These are phyloP conservation scores for Leccinum obscurum DNA, from an alignment of 768 basidiomycete species.

Conservation along the genomic window DNA sequence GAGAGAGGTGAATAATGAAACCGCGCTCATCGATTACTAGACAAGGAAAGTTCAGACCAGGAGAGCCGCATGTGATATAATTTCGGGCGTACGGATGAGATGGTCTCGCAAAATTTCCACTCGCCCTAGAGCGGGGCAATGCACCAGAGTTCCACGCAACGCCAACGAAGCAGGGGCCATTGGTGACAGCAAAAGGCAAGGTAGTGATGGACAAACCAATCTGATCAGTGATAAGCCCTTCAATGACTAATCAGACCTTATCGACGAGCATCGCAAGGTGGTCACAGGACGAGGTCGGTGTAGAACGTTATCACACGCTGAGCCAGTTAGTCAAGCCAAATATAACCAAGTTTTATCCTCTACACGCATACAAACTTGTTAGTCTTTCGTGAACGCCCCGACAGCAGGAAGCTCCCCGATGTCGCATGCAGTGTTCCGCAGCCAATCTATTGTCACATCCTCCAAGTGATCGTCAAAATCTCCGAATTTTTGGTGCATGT, in stretches of 20 bases:
- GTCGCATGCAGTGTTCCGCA: slow-evolving; percentile 40
- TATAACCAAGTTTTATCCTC: not conserved
- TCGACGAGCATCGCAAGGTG: not conserved
- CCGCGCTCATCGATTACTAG: slow-evolving; percentile 42
- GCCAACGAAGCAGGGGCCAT: slow-evolving; percentile 16
- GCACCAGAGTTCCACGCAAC: slow-evolving; percentile 56
- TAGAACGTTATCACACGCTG: not conserved
- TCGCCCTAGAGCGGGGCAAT: slow-evolving; percentile 52
- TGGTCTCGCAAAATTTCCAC: slow-evolving; percentile 58
- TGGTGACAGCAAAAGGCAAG: slow-evolving; percentile 2
- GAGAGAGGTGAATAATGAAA: slow-evolving; percentile 51
- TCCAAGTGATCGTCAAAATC: slow-evolving; percentile 87
- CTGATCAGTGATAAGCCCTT: not conserved
- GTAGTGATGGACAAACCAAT: not conserved
- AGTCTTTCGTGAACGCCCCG: not conserved
- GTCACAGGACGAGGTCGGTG: not conserved
- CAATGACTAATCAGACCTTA: not conserved
- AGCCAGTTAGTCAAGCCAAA: not conserved
- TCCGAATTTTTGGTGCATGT: slow-evolving; percentile 59
- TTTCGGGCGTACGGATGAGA: slow-evolving; percentile 44
- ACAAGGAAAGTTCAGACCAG: slow-evolving; percentile 4
- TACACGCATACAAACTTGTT: not conserved
- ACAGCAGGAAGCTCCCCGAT: slow-evolving; percentile 20
- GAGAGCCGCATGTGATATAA: not conserved
- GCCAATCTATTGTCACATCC: slow-evolving; percentile 58